Percentiles rank a stretch among this genome's conserved stretches.
Evolutionary conservation across 1,139 yeast genomes (phyloP).

Genomic region (Zygosaccharomyces pseudobailii): DNA sequence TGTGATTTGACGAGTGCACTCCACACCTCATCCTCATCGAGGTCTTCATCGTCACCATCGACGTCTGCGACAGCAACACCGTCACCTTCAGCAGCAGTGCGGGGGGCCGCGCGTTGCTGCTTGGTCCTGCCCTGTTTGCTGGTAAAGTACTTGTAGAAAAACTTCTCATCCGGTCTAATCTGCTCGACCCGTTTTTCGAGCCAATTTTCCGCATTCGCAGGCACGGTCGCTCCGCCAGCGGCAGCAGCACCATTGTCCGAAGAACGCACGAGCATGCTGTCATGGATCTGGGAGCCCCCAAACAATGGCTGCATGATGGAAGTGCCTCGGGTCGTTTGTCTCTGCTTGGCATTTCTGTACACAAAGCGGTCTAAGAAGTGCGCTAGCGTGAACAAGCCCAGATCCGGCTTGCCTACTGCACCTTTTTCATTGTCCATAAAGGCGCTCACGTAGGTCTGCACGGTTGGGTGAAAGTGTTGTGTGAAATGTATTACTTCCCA

Average conservation of each 20-base stretch:
- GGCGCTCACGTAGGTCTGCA: constrained; percentile 71
- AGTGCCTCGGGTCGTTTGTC: constrained; percentile 65
- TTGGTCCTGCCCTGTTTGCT: constrained; percentile 46
- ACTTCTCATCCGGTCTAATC: constrained; percentile 81
- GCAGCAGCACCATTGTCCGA: constrained; percentile 42
- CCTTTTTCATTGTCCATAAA: constrained; percentile 46
- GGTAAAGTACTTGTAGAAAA: constrained; percentile 83
- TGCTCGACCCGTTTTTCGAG: constrained; percentile 56
- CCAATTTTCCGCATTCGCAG: constrained; percentile 87
- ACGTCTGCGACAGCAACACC: constrained; percentile 35
- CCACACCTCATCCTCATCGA: constrained; percentile 84
- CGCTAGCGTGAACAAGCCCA: constrained; percentile 78
- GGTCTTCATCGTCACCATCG: constrained; percentile 47
- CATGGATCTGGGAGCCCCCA: constrained; percentile 80
- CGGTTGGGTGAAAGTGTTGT: constrained; percentile 89
- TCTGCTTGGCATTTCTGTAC: constrained; percentile 85
- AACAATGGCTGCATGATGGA: constrained; percentile 93
- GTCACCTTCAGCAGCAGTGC: constrained; percentile 7
- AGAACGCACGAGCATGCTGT: constrained; percentile 65
- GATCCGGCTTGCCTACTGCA: constrained; percentile 67
- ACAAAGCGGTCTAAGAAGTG: constrained; percentile 96
- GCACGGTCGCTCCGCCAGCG: constrained; percentile 40
- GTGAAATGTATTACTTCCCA: constrained; percentile 82
- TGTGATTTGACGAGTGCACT: constrained; percentile 77
- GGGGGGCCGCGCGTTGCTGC: constrained; percentile 8